Evolutionary conservation across 768 basidiomycete species (phyloP).

Genomic region (Boletus eberwhitei): DNA sequence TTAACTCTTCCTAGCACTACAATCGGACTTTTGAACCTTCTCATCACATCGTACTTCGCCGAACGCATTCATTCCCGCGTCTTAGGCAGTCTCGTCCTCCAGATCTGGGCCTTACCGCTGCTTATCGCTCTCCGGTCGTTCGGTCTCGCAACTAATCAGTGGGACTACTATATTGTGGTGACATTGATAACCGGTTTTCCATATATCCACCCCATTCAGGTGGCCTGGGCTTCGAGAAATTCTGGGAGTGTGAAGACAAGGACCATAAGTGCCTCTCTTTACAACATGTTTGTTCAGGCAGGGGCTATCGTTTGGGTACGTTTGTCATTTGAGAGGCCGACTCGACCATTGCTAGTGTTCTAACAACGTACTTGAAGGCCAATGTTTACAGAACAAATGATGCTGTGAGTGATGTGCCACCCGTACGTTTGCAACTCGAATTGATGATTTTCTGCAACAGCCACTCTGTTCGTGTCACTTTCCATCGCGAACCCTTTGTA

Average conservation of each 20-base stretch:
- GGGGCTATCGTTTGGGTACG: too few species aligned
- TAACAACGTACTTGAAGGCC: slow-evolving; percentile 29
- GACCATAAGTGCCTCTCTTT: slow-evolving; percentile 25
- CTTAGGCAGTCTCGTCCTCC: slow-evolving; percentile 48
- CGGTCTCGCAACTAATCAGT: slow-evolving; percentile 45
- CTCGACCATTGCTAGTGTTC: slow-evolving; percentile 4
- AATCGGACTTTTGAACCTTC: slow-evolving; percentile 48
- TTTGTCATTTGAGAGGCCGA: too few species aligned
- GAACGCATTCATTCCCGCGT: slow-evolving; percentile 57
- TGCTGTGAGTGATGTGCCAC: slow-evolving; percentile 29
- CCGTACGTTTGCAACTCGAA: background rate
- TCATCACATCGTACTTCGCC: slow-evolving; percentile 47
- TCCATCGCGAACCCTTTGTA: background rate
- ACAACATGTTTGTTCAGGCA: too few species aligned
- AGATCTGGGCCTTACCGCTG: slow-evolving; percentile 62
- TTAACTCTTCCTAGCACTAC: slow-evolving; percentile 58
- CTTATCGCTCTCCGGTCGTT: slow-evolving; percentile 57
- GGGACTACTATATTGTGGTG: slow-evolving; percentile 54
- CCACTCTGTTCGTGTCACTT: background rate
- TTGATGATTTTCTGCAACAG: background rate
- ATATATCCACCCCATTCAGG: slow-evolving; percentile 37
- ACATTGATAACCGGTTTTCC: slow-evolving; percentile 56
- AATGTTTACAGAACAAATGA: slow-evolving; percentile 57
- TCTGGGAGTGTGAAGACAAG: slow-evolving; percentile 57
- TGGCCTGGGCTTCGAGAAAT: slow-evolving; percentile 59